Evolutionary conservation across 257 asterid species (phyloP), one percentile per base, ranked within the genome.

Genomic region (Solanum neorickii): DNA sequence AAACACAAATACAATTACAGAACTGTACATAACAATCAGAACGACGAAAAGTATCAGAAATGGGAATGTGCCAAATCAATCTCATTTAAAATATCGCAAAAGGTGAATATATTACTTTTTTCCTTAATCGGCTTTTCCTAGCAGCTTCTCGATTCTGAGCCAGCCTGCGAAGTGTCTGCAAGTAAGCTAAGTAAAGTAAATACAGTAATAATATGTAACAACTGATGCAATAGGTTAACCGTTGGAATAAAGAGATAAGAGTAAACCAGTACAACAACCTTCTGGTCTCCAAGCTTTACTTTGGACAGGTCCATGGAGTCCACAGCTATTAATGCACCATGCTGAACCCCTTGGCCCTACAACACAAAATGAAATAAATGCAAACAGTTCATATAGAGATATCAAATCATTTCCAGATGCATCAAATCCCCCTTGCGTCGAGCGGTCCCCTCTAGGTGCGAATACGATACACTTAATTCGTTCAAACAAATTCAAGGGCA

Each of bases 101-200:
- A 56, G 69, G 89, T 82, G 76, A 10, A 33, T 72, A 70, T 2
- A 52, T 89, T 92, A 96, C 99, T 82, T 97, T 96, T 92, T 96
- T 97, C 88, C 99, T 93, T 93, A 96, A 89, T 12, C 99, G 94
- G 82, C 99, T 97, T 90, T 97, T 96, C 83, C 94, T 92, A 21
- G 99, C 99, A 88, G 99, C 99, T 92, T 97, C 99, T 7, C 99
- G 93, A 90, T 97, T 97, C 91, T 97, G 99, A 86, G 99, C 99
- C 84, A 95, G 92, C 89, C 99, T 90, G 80, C 98, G 96, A 25
- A 93, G 95, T 13, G 93, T 90, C 99, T 97, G 91, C 86, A 90
- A 59, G 46, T 83, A 82, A 85, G 16, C 21, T 46, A 80, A 69
- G 2, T 29, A 12, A 75, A 5, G 62, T 39, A 73, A 73, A 73